phyloP scores from a whole-genome alignment of 2,329 filamentous ascomycete genomes.

The Ophiosphaerella herpotricha region DNA sequence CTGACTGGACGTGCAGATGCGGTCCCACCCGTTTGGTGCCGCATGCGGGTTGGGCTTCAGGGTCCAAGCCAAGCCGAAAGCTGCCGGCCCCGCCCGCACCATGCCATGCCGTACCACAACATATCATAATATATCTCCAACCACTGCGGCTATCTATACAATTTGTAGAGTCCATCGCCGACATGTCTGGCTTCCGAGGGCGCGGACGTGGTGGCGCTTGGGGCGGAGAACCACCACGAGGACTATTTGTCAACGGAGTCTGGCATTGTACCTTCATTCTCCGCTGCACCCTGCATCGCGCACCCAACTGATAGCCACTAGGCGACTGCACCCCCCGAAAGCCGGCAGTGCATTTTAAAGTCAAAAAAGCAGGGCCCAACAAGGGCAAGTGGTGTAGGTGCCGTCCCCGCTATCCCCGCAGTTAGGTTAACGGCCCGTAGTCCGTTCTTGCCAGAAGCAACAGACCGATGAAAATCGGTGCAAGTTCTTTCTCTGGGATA shows the following conservation, averaged over 20 bases:
- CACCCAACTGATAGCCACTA: slow-evolving; percentile 24
- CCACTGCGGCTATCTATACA: neutral
- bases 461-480: slow-evolving; percentile 53
- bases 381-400: slow-evolving; percentile 57
- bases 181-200: slow-evolving; percentile 26
- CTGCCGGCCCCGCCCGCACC: neutral
- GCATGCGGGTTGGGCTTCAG: neutral
- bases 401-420: too few relatives aligned
- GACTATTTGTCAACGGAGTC: slow-evolving; percentile 28
- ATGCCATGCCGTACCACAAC: neutral
- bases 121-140: too few relatives aligned
- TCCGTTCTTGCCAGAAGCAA: slow-evolving; percentile 63
- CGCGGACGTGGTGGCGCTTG: slow-evolving; percentile 8
- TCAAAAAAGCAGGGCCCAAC: slow-evolving; percentile 62
- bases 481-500: slow-evolving; percentile 63
- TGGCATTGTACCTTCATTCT: slow-evolving; percentile 30
- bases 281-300: too few relatives aligned
- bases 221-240: slow-evolving; percentile 13
- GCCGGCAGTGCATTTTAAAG: slow-evolving; percentile 60
- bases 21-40: neutral
- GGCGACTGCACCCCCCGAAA: slow-evolving; percentile 61
- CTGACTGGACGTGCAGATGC: neutral
- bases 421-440: slow-evolving; percentile 23
- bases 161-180: neutral
- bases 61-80: neutral